Evolutionary conservation across 306 rosid species (phyloP).

Genomic region (Parietaria judaica): DNA sequence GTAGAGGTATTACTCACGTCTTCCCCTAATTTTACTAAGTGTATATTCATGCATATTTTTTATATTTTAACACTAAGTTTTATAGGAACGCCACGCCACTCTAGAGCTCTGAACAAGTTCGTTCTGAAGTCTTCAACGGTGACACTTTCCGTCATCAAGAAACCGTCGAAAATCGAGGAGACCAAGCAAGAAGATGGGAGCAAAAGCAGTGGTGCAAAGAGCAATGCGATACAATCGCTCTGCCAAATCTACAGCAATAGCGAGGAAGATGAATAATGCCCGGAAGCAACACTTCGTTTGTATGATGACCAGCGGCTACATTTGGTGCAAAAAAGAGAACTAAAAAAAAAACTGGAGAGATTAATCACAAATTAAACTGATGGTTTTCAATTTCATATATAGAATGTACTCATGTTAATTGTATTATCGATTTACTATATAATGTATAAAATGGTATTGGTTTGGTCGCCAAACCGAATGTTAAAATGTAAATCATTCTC

Average conservation of each 20-base stretch:
- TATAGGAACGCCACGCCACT: conserved; percentile 32
- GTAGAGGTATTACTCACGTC: conserved; percentile 28
- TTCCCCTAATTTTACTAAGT: neutral
- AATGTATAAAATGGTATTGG: no score
- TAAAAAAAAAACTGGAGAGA: no score
- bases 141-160: conserved; percentile 42
- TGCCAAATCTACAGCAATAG: conserved; percentile 49
- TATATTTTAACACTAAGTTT: conserved; percentile 5
- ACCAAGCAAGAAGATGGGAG: conserved; percentile 22
- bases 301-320: no score
- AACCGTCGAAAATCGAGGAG: conserved; percentile 32
- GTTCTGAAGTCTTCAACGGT: conserved; percentile 33
- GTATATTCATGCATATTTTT: neutral
- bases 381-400: no score
- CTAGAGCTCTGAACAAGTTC: conserved; percentile 14
- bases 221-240: conserved; percentile 34
- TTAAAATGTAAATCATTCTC: no score
- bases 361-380: no score
- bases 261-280: conserved; percentile 28
- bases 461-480: no score
- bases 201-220: neutral
- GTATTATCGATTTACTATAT: no score
- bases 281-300: no score
- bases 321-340: no score
- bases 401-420: no score